Evolutionary conservation across 805 yeast species (phyloP), one percentile per base, ranked within the genome.

Genomic region (Huiozyma naganishii): DNA sequence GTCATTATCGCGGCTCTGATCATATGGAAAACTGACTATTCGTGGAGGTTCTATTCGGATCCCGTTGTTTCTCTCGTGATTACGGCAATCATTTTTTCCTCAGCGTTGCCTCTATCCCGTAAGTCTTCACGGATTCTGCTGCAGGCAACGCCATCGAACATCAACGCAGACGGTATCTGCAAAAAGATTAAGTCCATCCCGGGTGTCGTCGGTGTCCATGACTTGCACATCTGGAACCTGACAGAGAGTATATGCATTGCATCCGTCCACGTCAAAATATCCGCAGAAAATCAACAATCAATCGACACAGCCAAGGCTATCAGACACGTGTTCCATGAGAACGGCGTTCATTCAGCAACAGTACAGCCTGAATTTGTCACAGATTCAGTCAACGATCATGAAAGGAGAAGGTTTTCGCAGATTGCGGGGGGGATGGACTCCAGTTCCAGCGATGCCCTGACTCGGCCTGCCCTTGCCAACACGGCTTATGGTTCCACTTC

Each of bases 221-320:
- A 92, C 64, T 80, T 92, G 71, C 98, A 92, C 63, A 81, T 92
- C 46, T 92, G 98, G 98, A 90, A 88, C 60, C 73, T 92, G 52
- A 85, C 89, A 41, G 98, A 92, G 66, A 81, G 80, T 48, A 74
- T 84, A 44, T 73, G 80, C 51, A 86, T 92, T 58, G 96, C 97
- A 1, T 82, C 95, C 1, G 71, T 92, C 47, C 98, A 92, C 61
- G 83, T 88, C 37, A 85, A 88, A 54, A 72, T 92, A 36, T 71
- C 74, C 43, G 65, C 73, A 7, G 69, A 74, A 8, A 83, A 87
- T 12, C 77, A 73, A 44, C 70, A 75, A 28, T 92, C 87, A 60
- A 65, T 81, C 45, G 64, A 67, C 11, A 74, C 84, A 41, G 94
- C 95, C 8, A 71, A 78, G 41, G 74, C 76, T 45, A 90, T 92